Evolutionary conservation across 116 monocot genomes (phyloP), one percentile per base, ranked within the genome.

Genomic region (Trichopus zeylanicus): DNA sequence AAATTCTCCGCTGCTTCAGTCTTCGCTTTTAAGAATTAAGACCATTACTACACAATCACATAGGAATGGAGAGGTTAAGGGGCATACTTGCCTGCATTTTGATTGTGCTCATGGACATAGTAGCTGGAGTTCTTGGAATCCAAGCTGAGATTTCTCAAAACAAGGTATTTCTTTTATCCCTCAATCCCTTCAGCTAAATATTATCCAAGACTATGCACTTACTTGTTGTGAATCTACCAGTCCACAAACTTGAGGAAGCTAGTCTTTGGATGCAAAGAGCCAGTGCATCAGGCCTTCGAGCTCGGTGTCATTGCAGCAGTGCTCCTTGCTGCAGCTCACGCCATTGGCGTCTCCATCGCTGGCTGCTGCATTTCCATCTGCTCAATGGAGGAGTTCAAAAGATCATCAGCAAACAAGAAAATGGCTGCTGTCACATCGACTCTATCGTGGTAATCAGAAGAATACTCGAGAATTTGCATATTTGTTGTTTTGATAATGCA

Each of bases 251-350:
- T 85, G 68, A 70, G 57, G 56, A 33, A 80, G 10, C 57, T 76
- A 1, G 62, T 84, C 49, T 54, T 84, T 26, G 84, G 79, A 62
- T 84, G 84, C 69, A 79, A 75, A n/a, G 72, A 84, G n/a, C 84
- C 79, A 26, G 79, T 79, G 6, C 73, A 67, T 32, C 48, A 65
- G 48, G 84, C 79, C 21, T 84, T 79, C 69, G 51, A 55, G 38
- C 73, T 84, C 0, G 84, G 84, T 13, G 66, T 84, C 2, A 70
- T 69, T 25, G 76, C 79, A 1, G 79, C 79, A 0, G 68, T 55
- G 13, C 72, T 84, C 18, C 72, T 84, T 1, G 69, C 68, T 2
- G 29, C 67, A 28, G 63, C 80, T 8, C 85, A 85, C 37, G 49
- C 49, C 70, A 68, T 80, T 11, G 60, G 67, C 7, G 80, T 64